These are phyloP conservation scores for Yamadazyma insecticola DNA, from an alignment of 805 yeast species.

Conservation along the genomic window DNA sequence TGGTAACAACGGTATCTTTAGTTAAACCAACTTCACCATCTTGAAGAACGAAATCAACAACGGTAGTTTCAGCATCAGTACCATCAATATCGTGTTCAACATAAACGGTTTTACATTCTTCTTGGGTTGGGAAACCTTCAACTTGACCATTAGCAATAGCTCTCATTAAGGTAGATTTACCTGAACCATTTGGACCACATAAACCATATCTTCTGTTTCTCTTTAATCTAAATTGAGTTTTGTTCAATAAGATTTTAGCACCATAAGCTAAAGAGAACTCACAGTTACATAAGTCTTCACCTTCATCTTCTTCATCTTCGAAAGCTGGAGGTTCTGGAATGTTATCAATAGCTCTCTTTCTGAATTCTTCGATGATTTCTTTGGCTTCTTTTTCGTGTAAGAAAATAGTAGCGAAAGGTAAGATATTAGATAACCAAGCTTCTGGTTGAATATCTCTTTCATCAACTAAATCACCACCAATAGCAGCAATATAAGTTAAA, in stretches of 20 bases:
- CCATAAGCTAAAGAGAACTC: slow-evolving; percentile 99
- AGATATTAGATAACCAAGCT: slow-evolving; percentile 83
- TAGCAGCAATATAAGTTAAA: slow-evolving; percentile 81
- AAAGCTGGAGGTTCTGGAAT: slow-evolving; percentile 93
- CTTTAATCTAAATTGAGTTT: slow-evolving; percentile 98
- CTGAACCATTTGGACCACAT: slow-evolving; percentile 61
- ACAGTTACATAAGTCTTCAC: slow-evolving; percentile 99
- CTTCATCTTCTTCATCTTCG: slow-evolving; percentile 97
- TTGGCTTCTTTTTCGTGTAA: slow-evolving; percentile 90
- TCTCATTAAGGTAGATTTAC: slow-evolving; percentile 73
- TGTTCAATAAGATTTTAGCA: slow-evolving; percentile 99
- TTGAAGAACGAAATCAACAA: slow-evolving; percentile 84
- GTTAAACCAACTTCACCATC: slow-evolving; percentile 73
- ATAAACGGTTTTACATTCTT: slow-evolving; percentile 97
- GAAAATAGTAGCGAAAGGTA: slow-evolving; percentile 95
- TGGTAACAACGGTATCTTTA: slow-evolving; percentile 63
- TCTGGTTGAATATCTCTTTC: slow-evolving; percentile 90
- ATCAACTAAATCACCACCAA: slow-evolving; percentile 98
- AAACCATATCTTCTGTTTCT: slow-evolving; percentile 99
- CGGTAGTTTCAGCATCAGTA: slow-evolving; percentile 93
- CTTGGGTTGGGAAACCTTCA: slow-evolving; percentile 99
- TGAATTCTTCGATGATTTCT: slow-evolving; percentile 83
- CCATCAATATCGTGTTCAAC: slow-evolving; percentile 99
- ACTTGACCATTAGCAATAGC: slow-evolving; percentile 97
- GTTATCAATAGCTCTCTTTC: slow-evolving; percentile 96